Evolutionary conservation across 164 flowering plant species (phyloP).

Genomic region (Piper betle): DNA sequence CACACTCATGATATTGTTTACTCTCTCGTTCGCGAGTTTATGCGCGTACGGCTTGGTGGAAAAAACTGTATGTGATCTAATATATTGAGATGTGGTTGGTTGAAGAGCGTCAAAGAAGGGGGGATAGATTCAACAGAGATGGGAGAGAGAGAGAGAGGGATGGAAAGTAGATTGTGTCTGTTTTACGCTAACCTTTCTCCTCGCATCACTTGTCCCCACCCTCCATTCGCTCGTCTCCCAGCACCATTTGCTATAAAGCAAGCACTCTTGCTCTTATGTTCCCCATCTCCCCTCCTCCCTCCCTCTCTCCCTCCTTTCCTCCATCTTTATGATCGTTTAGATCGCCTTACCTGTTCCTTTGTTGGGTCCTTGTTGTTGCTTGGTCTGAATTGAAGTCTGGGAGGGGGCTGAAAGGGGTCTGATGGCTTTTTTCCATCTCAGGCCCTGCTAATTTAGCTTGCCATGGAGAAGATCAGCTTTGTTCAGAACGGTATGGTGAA

Average conservation of each 20-base stretch:
- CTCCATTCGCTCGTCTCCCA: background rate
- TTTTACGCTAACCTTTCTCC: constrained; percentile 33
- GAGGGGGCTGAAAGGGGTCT: background rate
- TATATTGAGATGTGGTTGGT: constrained; percentile 1
- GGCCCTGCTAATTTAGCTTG: background rate
- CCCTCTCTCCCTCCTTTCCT: background rate
- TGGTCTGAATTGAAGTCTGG: background rate
- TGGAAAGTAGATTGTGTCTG: constrained; percentile 30
- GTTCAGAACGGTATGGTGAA: constrained; percentile 34
- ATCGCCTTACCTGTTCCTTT: too few species aligned
- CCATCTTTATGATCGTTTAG: background rate
- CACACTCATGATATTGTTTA: background rate
- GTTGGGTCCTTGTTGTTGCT: background rate
- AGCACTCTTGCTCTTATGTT: background rate
- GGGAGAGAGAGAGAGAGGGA: too few species aligned
- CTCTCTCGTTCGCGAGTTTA: too few species aligned
- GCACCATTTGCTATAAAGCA: background rate
- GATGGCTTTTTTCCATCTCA: background rate
- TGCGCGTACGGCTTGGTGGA: too few species aligned
- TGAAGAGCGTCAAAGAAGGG: constrained; percentile 13
- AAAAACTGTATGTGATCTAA: too few species aligned
- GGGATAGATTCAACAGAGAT: too few species aligned
- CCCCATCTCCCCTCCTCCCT: background rate
- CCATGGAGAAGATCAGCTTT: constrained; percentile 27
- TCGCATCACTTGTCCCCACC: constrained; percentile 8